A percentile compares a stretch with the other conserved stretches of the same genome.
These are phyloP conservation scores for Zygosaccharomyces kombuchaensis DNA, from an alignment of 805 yeast genomes.

Conservation along the genomic window DNA sequence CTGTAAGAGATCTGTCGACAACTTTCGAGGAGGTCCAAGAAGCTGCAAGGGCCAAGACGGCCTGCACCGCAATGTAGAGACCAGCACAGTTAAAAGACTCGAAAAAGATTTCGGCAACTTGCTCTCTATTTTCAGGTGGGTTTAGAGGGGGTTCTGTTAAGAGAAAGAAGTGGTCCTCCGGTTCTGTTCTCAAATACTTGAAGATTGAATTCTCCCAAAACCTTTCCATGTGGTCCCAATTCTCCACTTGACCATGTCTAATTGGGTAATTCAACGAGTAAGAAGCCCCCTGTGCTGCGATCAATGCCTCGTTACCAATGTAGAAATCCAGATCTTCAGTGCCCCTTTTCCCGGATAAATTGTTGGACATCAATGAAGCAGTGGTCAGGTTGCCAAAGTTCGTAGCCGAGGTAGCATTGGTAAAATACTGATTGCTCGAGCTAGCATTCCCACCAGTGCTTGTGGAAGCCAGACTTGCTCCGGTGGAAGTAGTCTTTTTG, in stretches of 20 bases:
- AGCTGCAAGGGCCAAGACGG: conserved; percentile 96
- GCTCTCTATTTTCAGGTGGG: conserved; percentile 99
- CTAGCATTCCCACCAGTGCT: conserved; percentile 12
- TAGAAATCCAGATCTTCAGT: conserved; percentile 91
- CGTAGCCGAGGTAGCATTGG: conserved; percentile 38
- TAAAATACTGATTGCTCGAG: conserved; percentile 26
- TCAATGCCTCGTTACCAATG: conserved; percentile 93
- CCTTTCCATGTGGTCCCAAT: conserved; percentile 99
- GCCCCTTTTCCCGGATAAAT: conserved; percentile 69
- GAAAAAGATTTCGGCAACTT: conserved; percentile 98
- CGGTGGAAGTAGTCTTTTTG: conserved; percentile 36
- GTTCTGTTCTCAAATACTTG: conserved; percentile 94
- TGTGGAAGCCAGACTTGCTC: conserved; percentile 19
- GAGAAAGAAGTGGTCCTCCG: conserved; percentile 95
- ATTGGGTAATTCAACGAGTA: conserved; percentile 89
- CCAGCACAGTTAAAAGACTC: conserved; percentile 99
- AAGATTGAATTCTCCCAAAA: conserved; percentile 98
- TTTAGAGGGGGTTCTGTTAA: conserved; percentile 97
- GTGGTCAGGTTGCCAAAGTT: conserved; percentile 29
- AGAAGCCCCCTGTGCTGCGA: conserved; percentile 85
- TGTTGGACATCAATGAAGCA: conserved; percentile 31
- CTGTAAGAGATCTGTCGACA: conserved; percentile 90
- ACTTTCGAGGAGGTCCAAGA: conserved; percentile 98
- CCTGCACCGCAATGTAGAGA: conserved; percentile 96
- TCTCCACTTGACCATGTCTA: conserved; percentile 96